Evolutionary conservation across 208 protist species (phyloP).

Genomic region (Trypanosoma scelopori): DNA sequence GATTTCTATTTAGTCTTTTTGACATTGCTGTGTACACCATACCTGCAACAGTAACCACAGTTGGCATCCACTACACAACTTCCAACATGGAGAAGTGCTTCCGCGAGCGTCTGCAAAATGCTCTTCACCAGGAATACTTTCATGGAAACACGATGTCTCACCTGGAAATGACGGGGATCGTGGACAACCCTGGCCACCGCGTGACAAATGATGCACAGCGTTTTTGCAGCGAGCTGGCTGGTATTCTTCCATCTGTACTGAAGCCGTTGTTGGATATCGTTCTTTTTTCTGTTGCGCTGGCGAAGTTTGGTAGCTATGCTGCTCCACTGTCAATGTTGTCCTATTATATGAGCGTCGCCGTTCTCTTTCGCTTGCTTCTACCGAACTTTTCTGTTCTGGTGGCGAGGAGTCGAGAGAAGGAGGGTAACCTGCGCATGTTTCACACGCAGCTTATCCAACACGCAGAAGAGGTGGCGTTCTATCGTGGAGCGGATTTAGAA

Average conservation of each 20-base stretch:
- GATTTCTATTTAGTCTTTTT: slow-evolving; percentile 60
- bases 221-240: slow-evolving; percentile 74
- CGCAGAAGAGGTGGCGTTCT: slow-evolving; percentile 92
- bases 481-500: slow-evolving; percentile 85
- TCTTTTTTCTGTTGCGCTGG: slow-evolving; percentile 67
- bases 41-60: slow-evolving; percentile 58
- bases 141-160: slow-evolving; percentile 51
- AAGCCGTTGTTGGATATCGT: slow-evolving; percentile 81
- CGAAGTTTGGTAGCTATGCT: slow-evolving; percentile 46
- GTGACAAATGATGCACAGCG: slow-evolving; percentile 71
- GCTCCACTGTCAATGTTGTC: slow-evolving; percentile 56
- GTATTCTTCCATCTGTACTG: slow-evolving; percentile 69
- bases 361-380: slow-evolving; percentile 49
- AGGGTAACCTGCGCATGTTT: slow-evolving; percentile 74
- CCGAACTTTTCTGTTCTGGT: slow-evolving; percentile 78
- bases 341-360: slow-evolving; percentile 77
- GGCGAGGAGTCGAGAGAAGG: slow-evolving; percentile 66
- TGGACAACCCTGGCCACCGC: slow-evolving; percentile 83
- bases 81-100: slow-evolving; percentile 67
- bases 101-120: slow-evolving; percentile 57
- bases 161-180: slow-evolving; percentile 40
- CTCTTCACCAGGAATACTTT: slow-evolving; percentile 73
- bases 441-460: slow-evolving; percentile 84
- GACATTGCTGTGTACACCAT: slow-evolving; percentile 71
- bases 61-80: slow-evolving; percentile 69